These are phyloP conservation scores for Aspergillus sp. DNA, from an alignment of 2,329 filamentous ascomycete species.

Conservation along the genomic window DNA sequence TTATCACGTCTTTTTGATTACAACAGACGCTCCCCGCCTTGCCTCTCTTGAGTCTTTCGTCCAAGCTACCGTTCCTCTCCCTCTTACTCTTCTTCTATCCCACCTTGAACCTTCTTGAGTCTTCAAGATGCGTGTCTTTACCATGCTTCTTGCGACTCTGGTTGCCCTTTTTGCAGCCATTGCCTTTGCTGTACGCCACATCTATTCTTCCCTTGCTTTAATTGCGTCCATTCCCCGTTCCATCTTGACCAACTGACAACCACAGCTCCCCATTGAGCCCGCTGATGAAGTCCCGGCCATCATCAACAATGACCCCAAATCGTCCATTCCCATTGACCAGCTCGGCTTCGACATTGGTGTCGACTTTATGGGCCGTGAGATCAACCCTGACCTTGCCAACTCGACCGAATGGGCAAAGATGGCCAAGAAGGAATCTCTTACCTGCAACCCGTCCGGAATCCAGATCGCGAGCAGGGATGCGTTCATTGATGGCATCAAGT, in stretches of 20 bases:
- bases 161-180: neutral
- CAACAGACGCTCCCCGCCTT: neutral
- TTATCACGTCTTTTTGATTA: neutral
- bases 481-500: neutral
- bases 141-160: neutral
- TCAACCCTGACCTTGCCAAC: neutral
- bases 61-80: neutral
- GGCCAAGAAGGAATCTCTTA: no score
- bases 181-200: neutral
- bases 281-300: neutral
- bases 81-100: neutral
- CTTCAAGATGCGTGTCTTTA: neutral
- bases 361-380: neutral
- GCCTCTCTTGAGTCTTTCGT: neutral
- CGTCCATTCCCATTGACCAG: neutral
- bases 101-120: neutral
- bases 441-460: neutral
- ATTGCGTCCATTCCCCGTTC: neutral
- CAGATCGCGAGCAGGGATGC: neutral
- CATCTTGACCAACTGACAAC: neutral
- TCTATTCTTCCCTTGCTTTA: neutral
- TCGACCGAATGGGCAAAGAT: neutral
- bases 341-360: neutral
- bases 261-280: neutral
- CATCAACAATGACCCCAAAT: neutral